Percentiles rank a stretch among this genome's conserved stretches.
phyloP scores from a whole-genome alignment of 495 filamentous ascomycete genomes.

The Viridothelium virens region DNA sequence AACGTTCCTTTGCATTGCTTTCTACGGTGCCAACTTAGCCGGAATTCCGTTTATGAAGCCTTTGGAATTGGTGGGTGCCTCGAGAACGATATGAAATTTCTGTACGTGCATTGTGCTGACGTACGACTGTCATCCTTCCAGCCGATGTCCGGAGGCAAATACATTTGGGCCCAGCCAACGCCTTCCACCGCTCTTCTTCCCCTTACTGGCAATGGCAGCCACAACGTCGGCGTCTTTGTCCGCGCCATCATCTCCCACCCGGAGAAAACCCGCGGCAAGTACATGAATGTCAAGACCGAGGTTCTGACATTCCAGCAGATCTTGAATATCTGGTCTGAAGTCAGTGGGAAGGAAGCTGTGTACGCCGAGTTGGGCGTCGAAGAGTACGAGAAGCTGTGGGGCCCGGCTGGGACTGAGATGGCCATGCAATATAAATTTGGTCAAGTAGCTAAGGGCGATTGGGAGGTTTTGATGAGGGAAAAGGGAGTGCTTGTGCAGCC shows the following conservation, averaged over 20 bases:
- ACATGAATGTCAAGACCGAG: slow-evolving; percentile 25
- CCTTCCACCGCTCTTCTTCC: slow-evolving; percentile 21
- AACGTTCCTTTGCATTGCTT: slow-evolving; percentile 27
- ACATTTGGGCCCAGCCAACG: slow-evolving; percentile 22
- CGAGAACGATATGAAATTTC: neutral
- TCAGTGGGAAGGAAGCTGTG: slow-evolving; percentile 24
- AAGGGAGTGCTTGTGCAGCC: slow-evolving; percentile 21
- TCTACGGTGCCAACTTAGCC: slow-evolving; percentile 16
- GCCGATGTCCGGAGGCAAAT: slow-evolving; percentile 13
- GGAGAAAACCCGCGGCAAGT: slow-evolving; percentile 20
- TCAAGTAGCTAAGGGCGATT: slow-evolving; percentile 22
- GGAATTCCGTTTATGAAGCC: slow-evolving; percentile 8
- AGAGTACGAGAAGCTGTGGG: slow-evolving; percentile 19
- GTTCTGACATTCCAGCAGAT: slow-evolving; percentile 20
- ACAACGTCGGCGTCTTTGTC: slow-evolving; percentile 24
- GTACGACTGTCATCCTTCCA: neutral
- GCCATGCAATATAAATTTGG: slow-evolving; percentile 23
- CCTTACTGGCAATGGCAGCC: slow-evolving; percentile 17
- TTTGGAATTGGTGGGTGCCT: slow-evolving; percentile 3
- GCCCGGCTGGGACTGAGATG: slow-evolving; percentile 23
- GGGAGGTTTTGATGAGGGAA: slow-evolving; percentile 17
- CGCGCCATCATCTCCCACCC: slow-evolving; percentile 17
- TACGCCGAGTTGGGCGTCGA: slow-evolving; percentile 17
- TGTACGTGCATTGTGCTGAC: neutral
- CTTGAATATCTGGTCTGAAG: slow-evolving; percentile 23